Percentiles rank a stretch among this genome's conserved stretches.
Conservation (phyloP, 352 stramenopile genomes). For the Pelagophyceae sp. region DNA sequence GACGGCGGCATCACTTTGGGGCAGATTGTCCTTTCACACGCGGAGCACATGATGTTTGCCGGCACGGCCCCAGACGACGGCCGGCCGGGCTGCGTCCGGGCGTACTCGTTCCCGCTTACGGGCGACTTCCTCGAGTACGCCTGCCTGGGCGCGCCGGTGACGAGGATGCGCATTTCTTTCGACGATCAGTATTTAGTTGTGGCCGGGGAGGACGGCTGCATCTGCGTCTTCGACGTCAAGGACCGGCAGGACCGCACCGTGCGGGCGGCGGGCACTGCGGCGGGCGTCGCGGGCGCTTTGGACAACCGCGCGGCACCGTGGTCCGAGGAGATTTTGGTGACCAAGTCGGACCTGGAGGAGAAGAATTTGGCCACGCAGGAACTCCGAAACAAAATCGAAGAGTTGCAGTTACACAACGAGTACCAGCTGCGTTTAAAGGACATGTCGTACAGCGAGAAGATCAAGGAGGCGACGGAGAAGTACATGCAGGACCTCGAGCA, state of each 20-base stretch:
- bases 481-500: slow-evolving; percentile 82
- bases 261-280: slow-evolving; percentile 21
- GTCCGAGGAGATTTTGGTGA: slow-evolving; percentile 82
- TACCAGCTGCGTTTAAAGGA: slow-evolving; percentile 87
- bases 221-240: slow-evolving; percentile 65
- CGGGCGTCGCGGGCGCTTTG: slow-evolving; percentile 14
- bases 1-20: slow-evolving; percentile 67
- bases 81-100: slow-evolving; percentile 59
- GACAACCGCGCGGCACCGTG: slow-evolving; percentile 40
- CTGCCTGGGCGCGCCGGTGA: slow-evolving; percentile 53
- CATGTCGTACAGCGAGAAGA: slow-evolving; percentile 89
- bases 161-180: slow-evolving; percentile 62
- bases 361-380: slow-evolving; percentile 79
- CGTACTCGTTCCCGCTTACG: slow-evolving; percentile 76
- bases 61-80: slow-evolving; percentile 61
- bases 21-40: slow-evolving; percentile 66
- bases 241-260: slow-evolving; percentile 46
- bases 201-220: slow-evolving; percentile 73
- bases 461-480: slow-evolving; percentile 85
- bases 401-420: slow-evolving; percentile 83
- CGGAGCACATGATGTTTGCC: slow-evolving; percentile 74
- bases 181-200: slow-evolving; percentile 84
- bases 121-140: slow-evolving; percentile 75
- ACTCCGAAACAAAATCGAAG: slow-evolving; percentile 83
- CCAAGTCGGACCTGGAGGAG: slow-evolving; percentile 81